phyloP scores from a whole-genome alignment of 2,329 filamentous ascomycete genomes.

The Penicillium sp. region DNA sequence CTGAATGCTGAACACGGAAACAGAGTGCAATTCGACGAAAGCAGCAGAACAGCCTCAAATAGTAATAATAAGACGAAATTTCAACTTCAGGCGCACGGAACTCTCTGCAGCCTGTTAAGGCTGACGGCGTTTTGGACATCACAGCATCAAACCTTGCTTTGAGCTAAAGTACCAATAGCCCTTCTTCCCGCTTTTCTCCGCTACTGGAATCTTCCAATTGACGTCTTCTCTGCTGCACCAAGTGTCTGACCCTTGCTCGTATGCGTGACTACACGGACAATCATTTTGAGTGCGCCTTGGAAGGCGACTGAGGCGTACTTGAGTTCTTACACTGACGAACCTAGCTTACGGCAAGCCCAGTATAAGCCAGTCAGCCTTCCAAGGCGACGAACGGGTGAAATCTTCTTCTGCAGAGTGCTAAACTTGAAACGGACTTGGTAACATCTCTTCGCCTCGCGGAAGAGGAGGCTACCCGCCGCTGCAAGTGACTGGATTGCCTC shows the following conservation, averaged over 20 bases:
- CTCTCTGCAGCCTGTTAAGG: slow-evolving; percentile 41
- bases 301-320: background rate
- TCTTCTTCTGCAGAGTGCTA: slow-evolving; percentile 2
- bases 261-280: background rate
- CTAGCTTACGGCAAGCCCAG: background rate
- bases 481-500: slow-evolving; percentile 25
- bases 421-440: slow-evolving; percentile 1
- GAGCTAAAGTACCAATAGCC: slow-evolving; percentile 5
- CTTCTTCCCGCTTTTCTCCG: slow-evolving; percentile 10
- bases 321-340: background rate
- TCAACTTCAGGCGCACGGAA: slow-evolving; percentile 19
- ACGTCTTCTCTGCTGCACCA: background rate
- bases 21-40: background rate
- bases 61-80: background rate
- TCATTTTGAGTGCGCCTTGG: background rate
- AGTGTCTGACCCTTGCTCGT: background rate
- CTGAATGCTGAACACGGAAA: background rate
- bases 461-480: slow-evolving; percentile 13
- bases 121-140: slow-evolving; percentile 32
- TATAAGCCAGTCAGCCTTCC: background rate
- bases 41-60: background rate
- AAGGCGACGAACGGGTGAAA: background rate
- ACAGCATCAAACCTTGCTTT: slow-evolving; percentile 21
- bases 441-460: slow-evolving; percentile 8
- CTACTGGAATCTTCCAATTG: background rate